These are phyloP conservation scores for Cryptococcus sp. DNA, from an alignment of 1,284 basidiomycete species.

Conservation along the genomic window DNA sequence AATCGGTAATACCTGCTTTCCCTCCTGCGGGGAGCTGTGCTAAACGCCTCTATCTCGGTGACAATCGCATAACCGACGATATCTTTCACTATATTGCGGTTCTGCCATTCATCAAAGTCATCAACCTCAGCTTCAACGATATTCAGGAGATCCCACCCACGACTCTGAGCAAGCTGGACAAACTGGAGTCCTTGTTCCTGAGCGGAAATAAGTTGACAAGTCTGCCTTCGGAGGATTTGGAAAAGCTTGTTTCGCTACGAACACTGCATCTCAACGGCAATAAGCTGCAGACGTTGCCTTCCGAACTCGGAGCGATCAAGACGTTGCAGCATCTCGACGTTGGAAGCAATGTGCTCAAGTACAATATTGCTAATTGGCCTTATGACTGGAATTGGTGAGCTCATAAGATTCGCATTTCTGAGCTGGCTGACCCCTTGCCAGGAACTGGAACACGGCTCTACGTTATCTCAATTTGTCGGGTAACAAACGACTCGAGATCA, in stretches of 20 bases:
- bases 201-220: constrained; percentile 90
- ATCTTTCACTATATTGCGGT: constrained; percentile 72
- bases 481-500: constrained; percentile 85
- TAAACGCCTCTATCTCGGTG: constrained; percentile 74
- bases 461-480: constrained; percentile 87
- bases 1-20: constrained; percentile 9
- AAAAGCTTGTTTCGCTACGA: constrained; percentile 65
- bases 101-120: constrained; percentile 72
- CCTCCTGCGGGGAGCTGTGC: constrained; percentile 43
- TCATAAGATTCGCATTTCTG: constrained; percentile 3
- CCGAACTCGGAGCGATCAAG: constrained; percentile 82
- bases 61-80: constrained; percentile 86
- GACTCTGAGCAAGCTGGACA: constrained; percentile 69
- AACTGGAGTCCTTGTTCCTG: constrained; percentile 84
- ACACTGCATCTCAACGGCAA: constrained; percentile 93
- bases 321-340: constrained; percentile 83
- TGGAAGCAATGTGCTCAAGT: constrained; percentile 91
- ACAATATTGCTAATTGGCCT: constrained; percentile 98
- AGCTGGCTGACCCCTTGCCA: constrained; percentile 45
- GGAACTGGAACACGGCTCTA: constrained; percentile 95
- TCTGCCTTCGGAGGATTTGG: constrained; percentile 85
- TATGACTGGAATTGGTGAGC: constrained; percentile 99
- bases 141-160: constrained; percentile 82
- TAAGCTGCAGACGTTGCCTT: constrained; percentile 86
- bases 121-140: constrained; percentile 95